phyloP scores from a whole-genome alignment of 768 basidiomycete species.

The Xerocomellus chrysenteron region DNA sequence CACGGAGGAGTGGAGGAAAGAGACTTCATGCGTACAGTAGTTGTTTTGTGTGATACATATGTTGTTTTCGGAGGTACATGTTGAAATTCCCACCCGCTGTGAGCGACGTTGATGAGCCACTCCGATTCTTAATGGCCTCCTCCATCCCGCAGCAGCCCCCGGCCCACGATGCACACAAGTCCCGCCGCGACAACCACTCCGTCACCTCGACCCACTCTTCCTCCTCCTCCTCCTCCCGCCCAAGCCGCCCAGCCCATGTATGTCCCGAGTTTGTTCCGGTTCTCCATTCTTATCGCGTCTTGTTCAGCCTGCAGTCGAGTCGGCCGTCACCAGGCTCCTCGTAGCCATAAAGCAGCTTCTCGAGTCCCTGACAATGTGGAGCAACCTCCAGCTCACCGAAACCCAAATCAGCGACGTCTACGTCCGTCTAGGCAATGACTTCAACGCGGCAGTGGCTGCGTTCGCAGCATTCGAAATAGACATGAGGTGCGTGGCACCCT shows the following conservation, averaged over 20 bases:
- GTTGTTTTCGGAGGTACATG: neutral
- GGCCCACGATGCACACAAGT: slow-evolving; percentile 37
- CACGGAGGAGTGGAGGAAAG: slow-evolving; percentile 19
- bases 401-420: slow-evolving; percentile 93
- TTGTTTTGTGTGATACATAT: too few relatives aligned
- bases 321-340: slow-evolving; percentile 86
- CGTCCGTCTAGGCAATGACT: slow-evolving; percentile 94
- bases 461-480: slow-evolving; percentile 84
- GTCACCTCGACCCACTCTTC: slow-evolving; percentile 48
- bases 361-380: slow-evolving; percentile 86
- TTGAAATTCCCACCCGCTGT: slow-evolving; percentile 16
- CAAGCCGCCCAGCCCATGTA: slow-evolving; percentile 26
- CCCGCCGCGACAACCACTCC: slow-evolving; percentile 55
- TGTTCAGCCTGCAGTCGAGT: slow-evolving; percentile 75
- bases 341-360: slow-evolving; percentile 96
- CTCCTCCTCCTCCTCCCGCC: slow-evolving; percentile 24
- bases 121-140: slow-evolving; percentile 19
- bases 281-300: neutral
- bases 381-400: slow-evolving; percentile 67
- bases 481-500: slow-evolving; percentile 70
- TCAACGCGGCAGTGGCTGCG: slow-evolving; percentile 89
- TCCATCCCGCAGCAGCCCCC: slow-evolving; percentile 18
- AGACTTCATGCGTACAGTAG: too few relatives aligned
- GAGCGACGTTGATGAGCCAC: slow-evolving; percentile 12
- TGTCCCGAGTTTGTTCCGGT: slow-evolving; percentile 2